These are phyloP conservation scores for Singerocomus inundabilis DNA, from an alignment of 1,284 basidiomycete species.

Conservation along the genomic window DNA sequence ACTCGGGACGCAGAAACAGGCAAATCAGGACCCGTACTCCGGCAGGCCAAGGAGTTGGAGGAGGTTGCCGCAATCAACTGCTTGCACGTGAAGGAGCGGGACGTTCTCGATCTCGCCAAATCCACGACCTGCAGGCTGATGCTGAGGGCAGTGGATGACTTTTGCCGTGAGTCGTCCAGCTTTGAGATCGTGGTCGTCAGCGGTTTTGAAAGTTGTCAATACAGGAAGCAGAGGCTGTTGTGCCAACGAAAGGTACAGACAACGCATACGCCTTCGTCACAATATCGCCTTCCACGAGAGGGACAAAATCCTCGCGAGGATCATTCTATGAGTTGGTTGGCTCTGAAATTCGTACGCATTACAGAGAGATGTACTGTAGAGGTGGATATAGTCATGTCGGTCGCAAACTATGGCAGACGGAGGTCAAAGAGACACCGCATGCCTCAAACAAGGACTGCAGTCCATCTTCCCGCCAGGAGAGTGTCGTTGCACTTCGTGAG, in stretches of 20 bases:
- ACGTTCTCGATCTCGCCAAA: slow-evolving; percentile 51
- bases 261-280: slow-evolving; percentile 41
- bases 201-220: not conserved
- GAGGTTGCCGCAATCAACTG: slow-evolving; percentile 60
- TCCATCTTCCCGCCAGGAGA: slow-evolving; percentile 36
- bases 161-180: slow-evolving; percentile 48
- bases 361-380: not conserved
- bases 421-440: slow-evolving; percentile 49
- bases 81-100: slow-evolving; percentile 52
- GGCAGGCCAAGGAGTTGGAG: slow-evolving; percentile 29
- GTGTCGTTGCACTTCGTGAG: slow-evolving; percentile 2
- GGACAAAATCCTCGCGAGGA: slow-evolving; percentile 16
- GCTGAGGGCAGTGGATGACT: slow-evolving; percentile 44
- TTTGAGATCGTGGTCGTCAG: not conserved
- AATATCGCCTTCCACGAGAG: slow-evolving; percentile 16
- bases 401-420: slow-evolving; percentile 70
- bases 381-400: slow-evolving; percentile 41
- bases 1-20: slow-evolving; percentile 9
- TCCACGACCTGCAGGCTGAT: slow-evolving; percentile 52
- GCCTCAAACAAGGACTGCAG: slow-evolving; percentile 73
- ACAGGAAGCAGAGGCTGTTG: slow-evolving; percentile 51
- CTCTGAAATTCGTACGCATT: not conserved
- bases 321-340: slow-evolving; percentile 19
- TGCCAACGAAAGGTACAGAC: slow-evolving; percentile 53
- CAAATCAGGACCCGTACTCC: not conserved